A percentile compares a stretch with the other conserved stretches of the same genome.
Evolutionary conservation across 2,329 filamentous ascomycete genomes (phyloP).

Genomic region (Trichoderma sp.): DNA sequence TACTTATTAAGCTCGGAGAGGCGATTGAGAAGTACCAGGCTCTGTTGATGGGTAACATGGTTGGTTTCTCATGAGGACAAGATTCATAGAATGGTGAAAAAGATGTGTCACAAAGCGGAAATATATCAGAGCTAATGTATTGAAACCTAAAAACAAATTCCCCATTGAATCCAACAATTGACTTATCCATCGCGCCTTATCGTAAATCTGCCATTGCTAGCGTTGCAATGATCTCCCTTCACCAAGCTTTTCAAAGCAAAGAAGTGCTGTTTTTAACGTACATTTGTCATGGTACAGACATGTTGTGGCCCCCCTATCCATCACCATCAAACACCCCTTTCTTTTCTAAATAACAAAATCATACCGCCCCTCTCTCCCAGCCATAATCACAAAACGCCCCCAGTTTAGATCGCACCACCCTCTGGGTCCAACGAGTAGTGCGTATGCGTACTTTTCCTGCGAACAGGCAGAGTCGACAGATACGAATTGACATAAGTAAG

Average conservation of each 20-base stretch:
- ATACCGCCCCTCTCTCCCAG: not conserved
- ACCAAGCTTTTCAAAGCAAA: not conserved
- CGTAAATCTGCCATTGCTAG: not conserved
- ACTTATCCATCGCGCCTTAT: not conserved
- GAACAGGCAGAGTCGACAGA: constrained; percentile 41
- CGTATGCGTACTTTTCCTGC: constrained; percentile 34
- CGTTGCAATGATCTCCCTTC: not conserved
- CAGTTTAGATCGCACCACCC: constrained; percentile 10
- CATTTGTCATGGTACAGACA: not conserved
- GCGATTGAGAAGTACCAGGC: constrained; percentile 79
- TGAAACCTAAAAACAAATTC: not conserved
- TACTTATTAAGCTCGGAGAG: constrained; percentile 75
- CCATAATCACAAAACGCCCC: not conserved
- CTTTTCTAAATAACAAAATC: not conserved
- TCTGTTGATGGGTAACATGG: constrained; percentile 69
- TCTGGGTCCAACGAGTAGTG: constrained; percentile 21
- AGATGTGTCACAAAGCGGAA: too few species aligned
- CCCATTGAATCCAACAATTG: not conserved
- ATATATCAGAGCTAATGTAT: not conserved
- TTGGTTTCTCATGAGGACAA: constrained; percentile 36
- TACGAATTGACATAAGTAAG: constrained; percentile 46
- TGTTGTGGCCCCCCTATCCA: not conserved
- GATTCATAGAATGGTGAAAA: not conserved
- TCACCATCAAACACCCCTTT: not conserved
- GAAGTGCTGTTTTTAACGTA: not conserved